Conservation (phyloP, 75 land plant genomes). For the Picea glauca region DNA sequence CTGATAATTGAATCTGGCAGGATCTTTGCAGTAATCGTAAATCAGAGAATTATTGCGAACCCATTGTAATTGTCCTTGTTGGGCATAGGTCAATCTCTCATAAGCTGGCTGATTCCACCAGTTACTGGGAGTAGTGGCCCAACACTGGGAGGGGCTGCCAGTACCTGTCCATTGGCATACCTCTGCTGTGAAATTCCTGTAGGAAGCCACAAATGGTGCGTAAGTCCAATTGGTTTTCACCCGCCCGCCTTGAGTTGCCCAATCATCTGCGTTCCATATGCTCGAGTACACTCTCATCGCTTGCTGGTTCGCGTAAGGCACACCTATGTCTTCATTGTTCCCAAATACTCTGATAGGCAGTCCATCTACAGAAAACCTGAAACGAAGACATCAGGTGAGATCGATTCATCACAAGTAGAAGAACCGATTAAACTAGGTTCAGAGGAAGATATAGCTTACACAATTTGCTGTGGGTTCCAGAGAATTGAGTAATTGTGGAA, state of each 20-base stretch:
- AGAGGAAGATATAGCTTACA: constrained; percentile 19
- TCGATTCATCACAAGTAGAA: neutral
- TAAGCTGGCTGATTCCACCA: neutral
- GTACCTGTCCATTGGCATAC: neutral
- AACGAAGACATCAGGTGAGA: neutral
- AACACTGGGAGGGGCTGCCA: neutral
- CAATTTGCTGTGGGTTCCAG: constrained; percentile 37
- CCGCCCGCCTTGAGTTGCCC: constrained; percentile 28
- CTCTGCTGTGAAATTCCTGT: neutral
- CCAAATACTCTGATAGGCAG: constrained; percentile 40
- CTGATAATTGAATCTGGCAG: constrained; percentile 15
- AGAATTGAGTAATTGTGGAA: constrained; percentile 49
- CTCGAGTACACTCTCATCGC: constrained; percentile 29
- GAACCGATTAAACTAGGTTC: neutral
- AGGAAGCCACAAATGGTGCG: constrained; percentile 30
- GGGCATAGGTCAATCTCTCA: constrained; percentile 2
- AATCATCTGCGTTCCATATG: constrained; percentile 28
- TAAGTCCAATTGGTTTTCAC: constrained; percentile 26
- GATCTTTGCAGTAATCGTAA: constrained; percentile 37
- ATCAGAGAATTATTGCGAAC: constrained; percentile 29
- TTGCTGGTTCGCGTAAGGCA: constrained; percentile 35
- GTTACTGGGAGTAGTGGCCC: neutral
- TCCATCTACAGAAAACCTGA: constrained; percentile 37
- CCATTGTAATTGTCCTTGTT: constrained; percentile 18
- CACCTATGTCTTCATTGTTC: constrained; percentile 30